Percentiles rank a stretch among this genome's conserved stretches.
phyloP scores from a whole-genome alignment of 2,329 filamentous ascomycete genomes.

The Endothia cerciana region DNA sequence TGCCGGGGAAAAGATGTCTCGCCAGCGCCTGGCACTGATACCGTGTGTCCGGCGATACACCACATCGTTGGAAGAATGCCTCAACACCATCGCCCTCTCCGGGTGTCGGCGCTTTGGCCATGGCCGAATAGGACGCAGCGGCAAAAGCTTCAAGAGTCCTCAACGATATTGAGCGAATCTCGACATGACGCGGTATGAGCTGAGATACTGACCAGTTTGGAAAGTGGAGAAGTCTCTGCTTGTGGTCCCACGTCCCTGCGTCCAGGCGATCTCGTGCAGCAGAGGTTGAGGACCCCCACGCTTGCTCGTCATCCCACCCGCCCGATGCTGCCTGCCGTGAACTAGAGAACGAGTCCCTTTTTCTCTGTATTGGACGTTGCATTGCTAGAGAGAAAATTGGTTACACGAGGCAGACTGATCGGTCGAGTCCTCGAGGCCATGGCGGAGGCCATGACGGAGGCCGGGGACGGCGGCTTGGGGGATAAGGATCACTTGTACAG shows the following conservation, averaged over 20 bases:
- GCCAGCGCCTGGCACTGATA: slow-evolving; percentile 36
- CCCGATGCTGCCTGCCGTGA: neutral
- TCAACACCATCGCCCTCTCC: slow-evolving; percentile 1
- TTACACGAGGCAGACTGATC: neutral
- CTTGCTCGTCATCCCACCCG: slow-evolving; percentile 12
- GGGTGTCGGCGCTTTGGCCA: neutral
- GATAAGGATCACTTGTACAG: neutral
- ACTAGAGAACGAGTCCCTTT: neutral
- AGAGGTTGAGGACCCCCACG: slow-evolving; percentile 14
- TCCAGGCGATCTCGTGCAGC: slow-evolving; percentile 23
- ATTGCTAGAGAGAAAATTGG: neutral
- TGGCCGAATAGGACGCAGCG: neutral
- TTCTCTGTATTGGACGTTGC: neutral
- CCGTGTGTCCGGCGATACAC: slow-evolving; percentile 4
- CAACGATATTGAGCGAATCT: neutral
- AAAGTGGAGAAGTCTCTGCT: slow-evolving; percentile 17
- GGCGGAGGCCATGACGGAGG: neutral
- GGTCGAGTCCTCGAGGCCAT: neutral
- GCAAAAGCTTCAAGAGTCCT: neutral
- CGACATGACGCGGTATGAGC: neutral
- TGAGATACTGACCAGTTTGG: neutral
- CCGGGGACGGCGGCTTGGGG: too few relatives aligned
- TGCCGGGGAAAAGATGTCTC: slow-evolving; percentile 37
- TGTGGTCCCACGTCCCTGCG: neutral
- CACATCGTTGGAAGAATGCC: slow-evolving; percentile 27